phyloP scores from a whole-genome alignment of 176 grass and related monocot species.

The Bothriochloa decipiens region DNA sequence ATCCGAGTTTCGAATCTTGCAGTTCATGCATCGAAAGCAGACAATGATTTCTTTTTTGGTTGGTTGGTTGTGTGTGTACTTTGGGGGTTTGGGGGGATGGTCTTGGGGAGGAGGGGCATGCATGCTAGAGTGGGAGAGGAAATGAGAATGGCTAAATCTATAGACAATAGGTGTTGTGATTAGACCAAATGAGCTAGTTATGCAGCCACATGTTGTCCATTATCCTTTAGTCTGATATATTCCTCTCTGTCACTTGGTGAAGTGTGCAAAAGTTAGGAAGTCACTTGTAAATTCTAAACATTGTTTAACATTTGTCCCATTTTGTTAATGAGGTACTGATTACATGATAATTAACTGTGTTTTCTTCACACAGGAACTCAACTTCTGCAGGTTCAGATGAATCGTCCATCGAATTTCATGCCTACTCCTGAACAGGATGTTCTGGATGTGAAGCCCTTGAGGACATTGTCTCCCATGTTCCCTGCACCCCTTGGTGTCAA shows the following conservation, averaged over 20 bases:
- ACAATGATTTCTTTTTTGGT: not conserved
- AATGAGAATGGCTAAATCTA: not conserved
- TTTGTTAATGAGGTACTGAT: not conserved
- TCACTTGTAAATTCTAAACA: not conserved
- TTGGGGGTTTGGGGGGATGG: no score
- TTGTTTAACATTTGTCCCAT: not conserved
- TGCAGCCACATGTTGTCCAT: not conserved
- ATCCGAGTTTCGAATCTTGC: no score
- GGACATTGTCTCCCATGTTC: constrained; percentile 89
- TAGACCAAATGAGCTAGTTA: not conserved
- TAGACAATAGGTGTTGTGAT: not conserved
- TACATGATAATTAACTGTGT: constrained; percentile 9
- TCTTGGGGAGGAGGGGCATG: not conserved
- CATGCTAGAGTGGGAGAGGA: not conserved
- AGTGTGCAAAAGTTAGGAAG: not conserved
- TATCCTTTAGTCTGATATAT: not conserved
- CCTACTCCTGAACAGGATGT: constrained; percentile 60
- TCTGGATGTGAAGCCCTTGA: constrained; percentile 73
- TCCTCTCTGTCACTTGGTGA: not conserved
- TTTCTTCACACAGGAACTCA: constrained; percentile 43
- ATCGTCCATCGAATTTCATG: constrained; percentile 36
- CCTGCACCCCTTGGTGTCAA: constrained; percentile 73
- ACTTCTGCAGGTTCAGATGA: constrained; percentile 39
- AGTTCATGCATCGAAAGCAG: not conserved
- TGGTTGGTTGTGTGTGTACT: not conserved